Conservation (phyloP, 2,329 filamentous ascomycete species). For the Davidsoniella virescens region DNA sequence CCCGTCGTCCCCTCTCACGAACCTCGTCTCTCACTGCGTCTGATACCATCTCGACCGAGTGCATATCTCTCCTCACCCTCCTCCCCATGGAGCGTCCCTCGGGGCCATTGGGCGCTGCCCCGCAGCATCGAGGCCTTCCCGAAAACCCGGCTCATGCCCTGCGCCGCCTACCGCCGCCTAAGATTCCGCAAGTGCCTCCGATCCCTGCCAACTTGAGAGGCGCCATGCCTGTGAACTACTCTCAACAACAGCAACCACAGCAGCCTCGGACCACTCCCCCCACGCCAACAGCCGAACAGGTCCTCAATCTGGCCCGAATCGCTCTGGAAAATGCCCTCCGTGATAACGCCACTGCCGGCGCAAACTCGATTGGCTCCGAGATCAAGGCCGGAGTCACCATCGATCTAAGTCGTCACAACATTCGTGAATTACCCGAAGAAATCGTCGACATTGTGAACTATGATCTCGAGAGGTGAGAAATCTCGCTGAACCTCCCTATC, state of each 20-base stretch:
- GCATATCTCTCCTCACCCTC: not conserved
- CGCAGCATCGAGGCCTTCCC: conserved; percentile 23
- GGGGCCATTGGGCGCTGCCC: conserved; percentile 19
- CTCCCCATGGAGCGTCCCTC: conserved; percentile 10
- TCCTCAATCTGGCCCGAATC: conserved; percentile 48
- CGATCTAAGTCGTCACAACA: conserved; percentile 60
- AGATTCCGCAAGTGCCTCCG: conserved; percentile 23
- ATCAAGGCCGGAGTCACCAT: conserved; percentile 60
- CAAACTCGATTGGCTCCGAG: conserved; percentile 37
- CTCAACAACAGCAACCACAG: not conserved
- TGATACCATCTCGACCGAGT: not conserved
- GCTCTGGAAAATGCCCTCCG: conserved; percentile 51
- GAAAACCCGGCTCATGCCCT: conserved; percentile 24
- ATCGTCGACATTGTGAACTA: conserved; percentile 60
- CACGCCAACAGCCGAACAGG: conserved; percentile 29
- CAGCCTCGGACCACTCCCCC: conserved; percentile 27
- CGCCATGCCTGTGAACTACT: not conserved
- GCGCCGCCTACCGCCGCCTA: conserved; percentile 19
- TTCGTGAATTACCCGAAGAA: conserved; percentile 54
- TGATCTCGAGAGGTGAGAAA: conserved; percentile 50
- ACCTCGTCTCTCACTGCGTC: not conserved
- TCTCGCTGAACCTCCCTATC: not conserved
- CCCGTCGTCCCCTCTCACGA: not conserved
- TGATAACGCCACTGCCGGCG: conserved; percentile 46
- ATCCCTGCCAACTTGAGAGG: conserved; percentile 18